Conservation (phyloP, 1,284 basidiomycete species). For the Moesziomyces sp. region DNA sequence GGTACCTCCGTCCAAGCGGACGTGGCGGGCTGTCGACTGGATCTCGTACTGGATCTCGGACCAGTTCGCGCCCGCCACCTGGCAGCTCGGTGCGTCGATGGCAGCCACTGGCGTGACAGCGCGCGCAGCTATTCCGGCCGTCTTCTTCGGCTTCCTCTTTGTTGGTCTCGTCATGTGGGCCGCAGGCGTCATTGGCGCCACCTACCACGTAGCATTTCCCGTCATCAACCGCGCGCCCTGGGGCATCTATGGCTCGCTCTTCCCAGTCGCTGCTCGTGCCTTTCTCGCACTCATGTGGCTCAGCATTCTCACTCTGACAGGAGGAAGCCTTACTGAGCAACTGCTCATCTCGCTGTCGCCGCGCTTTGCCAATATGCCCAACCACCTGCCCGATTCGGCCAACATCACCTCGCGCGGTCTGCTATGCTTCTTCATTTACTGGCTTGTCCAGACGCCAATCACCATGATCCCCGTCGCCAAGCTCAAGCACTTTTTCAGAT, state of each 20-base stretch:
- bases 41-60: constrained; percentile 40
- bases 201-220: constrained; percentile 39
- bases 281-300: constrained; percentile 35
- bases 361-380: constrained; percentile 22
- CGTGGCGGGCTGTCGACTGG: constrained; percentile 26
- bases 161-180: constrained; percentile 37
- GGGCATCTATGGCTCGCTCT: constrained; percentile 23
- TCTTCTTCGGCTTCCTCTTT: constrained; percentile 27
- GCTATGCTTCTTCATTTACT: constrained; percentile 33
- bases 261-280: constrained; percentile 16
- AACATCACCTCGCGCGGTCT: constrained; percentile 24
- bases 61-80: constrained; percentile 34
- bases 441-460: constrained; percentile 25
- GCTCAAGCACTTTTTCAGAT: constrained; percentile 25
- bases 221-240: constrained; percentile 34
- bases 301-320: constrained; percentile 24
- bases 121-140: constrained; percentile 21
- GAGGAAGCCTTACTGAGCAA: constrained; percentile 20
- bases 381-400: constrained; percentile 18
- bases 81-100: constrained; percentile 33
- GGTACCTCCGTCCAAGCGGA: constrained; percentile 10
- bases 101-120: constrained; percentile 27
- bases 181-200: constrained; percentile 23
- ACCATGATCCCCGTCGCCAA: constrained; percentile 26
- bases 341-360: constrained; percentile 25